Evolutionary conservation across 768 basidiomycete genomes (phyloP), one percentile per base, ranked within the genome.

Genomic region (Calocera cornea): DNA sequence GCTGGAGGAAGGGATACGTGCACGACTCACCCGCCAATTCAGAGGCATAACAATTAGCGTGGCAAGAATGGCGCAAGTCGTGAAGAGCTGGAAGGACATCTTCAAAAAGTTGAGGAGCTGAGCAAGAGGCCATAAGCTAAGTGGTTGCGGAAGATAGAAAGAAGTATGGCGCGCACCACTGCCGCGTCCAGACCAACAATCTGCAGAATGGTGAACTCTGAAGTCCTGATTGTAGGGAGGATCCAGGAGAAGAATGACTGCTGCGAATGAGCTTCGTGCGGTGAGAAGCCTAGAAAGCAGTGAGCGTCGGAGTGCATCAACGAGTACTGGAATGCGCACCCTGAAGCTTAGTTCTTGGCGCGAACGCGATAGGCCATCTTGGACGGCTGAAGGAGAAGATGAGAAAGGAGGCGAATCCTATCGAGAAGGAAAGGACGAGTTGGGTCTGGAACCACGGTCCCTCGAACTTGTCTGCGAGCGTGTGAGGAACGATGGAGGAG

Each of bases 381-480:
- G 87, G 90, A 11, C 97, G 81, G 71, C 87, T 87, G 73, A 92
- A 91, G 2, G 89, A 95, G 78, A 99, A 99, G 2, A 92, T 73
- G 17, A 97, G 73, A 77, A 97, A 93, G 0, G 90, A 89, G 2
- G 80, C 76, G 1, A 93, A 44, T 1, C 97, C 95, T 68, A 99
- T 86, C 19, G 82, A 76, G 14, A 83, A 79, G 2, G 95, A 90
- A 34, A 98, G 84, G 1, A 82, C 76, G 19, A 95, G 79, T 76
- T 98, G 95, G 1, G 95, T 97, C 24, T 86, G 86, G 77, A 99
- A 89, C 97, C 97, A 98, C 36, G 94, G 93, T 0, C 95, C 95
- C 73, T 90, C 87, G 75, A 90, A 93, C 74, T 83, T 89, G 70
- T 81, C 89, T 91, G 47, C n/a, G 54, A 60, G 2, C 16, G 19